Evolutionary conservation across 108 stramenopile species (phyloP), one percentile per base, ranked within the genome.

Genomic region (Skeletonema menzelii): DNA sequence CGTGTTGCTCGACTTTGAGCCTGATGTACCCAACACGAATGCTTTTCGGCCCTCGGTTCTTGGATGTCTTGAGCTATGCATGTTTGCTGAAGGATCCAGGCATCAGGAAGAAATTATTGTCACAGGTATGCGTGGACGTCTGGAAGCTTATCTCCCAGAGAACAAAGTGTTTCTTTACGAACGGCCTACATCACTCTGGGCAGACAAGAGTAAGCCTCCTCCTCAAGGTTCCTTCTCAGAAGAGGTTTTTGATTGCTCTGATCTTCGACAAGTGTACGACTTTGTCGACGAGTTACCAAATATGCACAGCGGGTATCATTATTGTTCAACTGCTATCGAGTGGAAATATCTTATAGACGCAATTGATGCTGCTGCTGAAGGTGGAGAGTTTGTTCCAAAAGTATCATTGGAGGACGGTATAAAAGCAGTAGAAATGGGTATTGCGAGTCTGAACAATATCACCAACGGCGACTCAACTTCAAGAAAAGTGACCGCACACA

Each of bases 21-120:
- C n/a, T 35, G 68, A 65, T 24, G 40, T 8, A 27, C 17, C 58
- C 40, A 14, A 34, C 8, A 35, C 65, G 59, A 10, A 58, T 73
- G 24, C 72, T 44, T 61, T 61, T 30, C 76, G 55, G 65, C 79
- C 58, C 26, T 73, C 55, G 8, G 75, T 75, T 26, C 77, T 94
- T 31, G 93, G 93, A 13, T 91, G 93, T 61, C 67, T 94, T 11
- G 93, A 94, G 59, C 76, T 94, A 0, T 91, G 90, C 69, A 94
- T 94, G 93, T 94, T 85, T 73, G 85, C 88, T 1, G 93, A 94
- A 64, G 93, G 93, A 0, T 86, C 84, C 53, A 87, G 93, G 55
- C 93, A 94, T 42, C 93, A 91, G 58, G 93, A 94, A 82, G 93
- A 94, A 62, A 90, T 94, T 27, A 88, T 94, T 77, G 93, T 94